Conservation (phyloP, 2,329 filamentous ascomycete genomes). For the Arthroderma uncinatum region DNA sequence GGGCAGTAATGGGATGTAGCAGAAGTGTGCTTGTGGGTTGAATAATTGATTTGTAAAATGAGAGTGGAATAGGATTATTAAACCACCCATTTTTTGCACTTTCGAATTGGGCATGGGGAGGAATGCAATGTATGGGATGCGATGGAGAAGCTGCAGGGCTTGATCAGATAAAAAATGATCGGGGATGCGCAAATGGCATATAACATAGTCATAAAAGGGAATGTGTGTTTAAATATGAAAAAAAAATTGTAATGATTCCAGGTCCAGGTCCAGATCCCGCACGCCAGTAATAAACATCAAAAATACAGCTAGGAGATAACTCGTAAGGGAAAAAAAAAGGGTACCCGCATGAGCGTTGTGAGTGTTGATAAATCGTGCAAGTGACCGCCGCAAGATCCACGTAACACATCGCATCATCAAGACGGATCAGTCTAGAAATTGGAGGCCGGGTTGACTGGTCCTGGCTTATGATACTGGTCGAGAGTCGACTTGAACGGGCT, state of each 20-base stretch:
- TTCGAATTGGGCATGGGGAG: neutral
- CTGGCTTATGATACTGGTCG: conserved; percentile 41
- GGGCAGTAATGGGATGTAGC: too few relatives aligned
- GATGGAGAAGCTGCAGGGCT: neutral
- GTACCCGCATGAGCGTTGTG: neutral
- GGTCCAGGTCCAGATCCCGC: neutral
- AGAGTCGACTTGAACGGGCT: conserved; percentile 39
- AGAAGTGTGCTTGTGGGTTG: neutral
- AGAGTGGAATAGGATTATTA: neutral
- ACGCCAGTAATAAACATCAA: neutral
- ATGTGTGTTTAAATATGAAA: neutral
- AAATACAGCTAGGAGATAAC: conserved; percentile 1
- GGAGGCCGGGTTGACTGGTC: conserved; percentile 40
- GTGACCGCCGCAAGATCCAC: neutral
- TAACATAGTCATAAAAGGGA: neutral
- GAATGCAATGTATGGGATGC: neutral
- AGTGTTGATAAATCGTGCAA: conserved; percentile 1
- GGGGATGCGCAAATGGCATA: neutral
- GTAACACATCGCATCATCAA: neutral
- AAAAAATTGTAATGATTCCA: neutral
- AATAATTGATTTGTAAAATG: neutral
- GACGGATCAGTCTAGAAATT: conserved; percentile 32
- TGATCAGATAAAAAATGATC: neutral
- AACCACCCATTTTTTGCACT: neutral
- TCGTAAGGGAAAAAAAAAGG: neutral